Evolutionary conservation across 116 monocot genomes (phyloP).

Genomic region (Papilionanthe hybrid): DNA sequence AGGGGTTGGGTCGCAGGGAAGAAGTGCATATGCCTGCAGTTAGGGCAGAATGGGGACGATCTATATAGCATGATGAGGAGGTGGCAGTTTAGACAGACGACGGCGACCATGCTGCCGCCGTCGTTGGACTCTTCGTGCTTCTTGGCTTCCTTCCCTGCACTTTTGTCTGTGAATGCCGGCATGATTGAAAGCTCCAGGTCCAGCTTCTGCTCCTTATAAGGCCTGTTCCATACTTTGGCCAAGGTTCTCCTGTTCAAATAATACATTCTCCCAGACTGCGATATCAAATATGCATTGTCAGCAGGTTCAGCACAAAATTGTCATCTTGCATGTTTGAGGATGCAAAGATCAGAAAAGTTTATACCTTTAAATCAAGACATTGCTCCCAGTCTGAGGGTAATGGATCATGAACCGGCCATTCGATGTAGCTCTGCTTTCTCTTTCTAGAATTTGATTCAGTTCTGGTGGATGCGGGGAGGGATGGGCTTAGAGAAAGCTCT

Average conservation of each 20-base stretch:
- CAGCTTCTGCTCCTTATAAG: conserved; percentile 51
- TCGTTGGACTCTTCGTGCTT: background rate
- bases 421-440: too few relatives aligned
- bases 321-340: too few relatives aligned
- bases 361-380: conserved; percentile 79
- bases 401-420: conserved; percentile 14
- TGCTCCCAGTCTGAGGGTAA: conserved; percentile 96
- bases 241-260: conserved; percentile 81
- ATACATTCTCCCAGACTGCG: conserved; percentile 91
- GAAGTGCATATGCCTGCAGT: conserved; percentile 76
- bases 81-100: conserved; percentile 70
- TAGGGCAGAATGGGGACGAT: conserved; percentile 81
- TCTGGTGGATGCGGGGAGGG: too few relatives aligned
- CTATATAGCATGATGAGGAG: conserved; percentile 86
- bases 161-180: background rate
- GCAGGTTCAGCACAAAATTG: too few relatives aligned
- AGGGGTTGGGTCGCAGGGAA: conserved; percentile 10
- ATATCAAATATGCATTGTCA: background rate
- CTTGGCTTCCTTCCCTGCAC: background rate
- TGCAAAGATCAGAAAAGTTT: background rate
- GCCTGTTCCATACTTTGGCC: conserved; percentile 69
- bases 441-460: too few relatives aligned
- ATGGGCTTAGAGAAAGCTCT: too few relatives aligned
- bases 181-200: conserved; percentile 67
- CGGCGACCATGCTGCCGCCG: conserved; percentile 51